Evolutionary conservation across 305 asterid species (phyloP).

Genomic region (Fraxinus nigra): DNA sequence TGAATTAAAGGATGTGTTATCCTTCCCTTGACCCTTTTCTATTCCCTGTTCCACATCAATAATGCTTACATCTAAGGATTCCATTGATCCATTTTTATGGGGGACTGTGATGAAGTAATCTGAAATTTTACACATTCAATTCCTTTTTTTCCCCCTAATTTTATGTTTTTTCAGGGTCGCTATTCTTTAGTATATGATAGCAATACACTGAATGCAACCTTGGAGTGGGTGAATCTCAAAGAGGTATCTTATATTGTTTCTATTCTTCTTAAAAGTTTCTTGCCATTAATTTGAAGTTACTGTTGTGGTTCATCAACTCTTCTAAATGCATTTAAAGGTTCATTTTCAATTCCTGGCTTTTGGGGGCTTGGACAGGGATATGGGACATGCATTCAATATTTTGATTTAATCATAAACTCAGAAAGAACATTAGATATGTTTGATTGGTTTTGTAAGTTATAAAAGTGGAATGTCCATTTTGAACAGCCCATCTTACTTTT

Average conservation of each 20-base stretch:
- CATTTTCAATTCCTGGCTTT: background rate
- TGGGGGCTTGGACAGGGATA: background rate
- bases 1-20: background rate
- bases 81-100: background rate
- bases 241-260: constrained; percentile 53
- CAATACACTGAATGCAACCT: constrained; percentile 63
- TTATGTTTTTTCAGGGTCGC: constrained; percentile 57
- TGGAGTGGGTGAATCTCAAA: constrained; percentile 90
- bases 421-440: constrained; percentile 4
- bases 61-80: background rate
- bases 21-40: constrained; percentile 1
- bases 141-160: constrained; percentile 10
- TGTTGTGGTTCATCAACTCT: constrained; percentile 1
- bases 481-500: background rate
- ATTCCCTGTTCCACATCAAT: background rate
- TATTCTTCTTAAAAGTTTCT: constrained; percentile 1
- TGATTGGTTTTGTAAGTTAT: constrained; percentile 5
- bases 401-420: background rate
- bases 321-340: constrained; percentile 9
- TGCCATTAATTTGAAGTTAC: constrained; percentile 9
- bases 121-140: background rate
- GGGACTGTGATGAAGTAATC: constrained; percentile 7
- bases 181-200: constrained; percentile 85
- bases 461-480: constrained; percentile 7
- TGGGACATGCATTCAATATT: background rate